Evolutionary conservation across 2,329 filamentous ascomycete species (phyloP), one percentile per base, ranked within the genome.

Genomic region (Trichoderma guizhouense): DNA sequence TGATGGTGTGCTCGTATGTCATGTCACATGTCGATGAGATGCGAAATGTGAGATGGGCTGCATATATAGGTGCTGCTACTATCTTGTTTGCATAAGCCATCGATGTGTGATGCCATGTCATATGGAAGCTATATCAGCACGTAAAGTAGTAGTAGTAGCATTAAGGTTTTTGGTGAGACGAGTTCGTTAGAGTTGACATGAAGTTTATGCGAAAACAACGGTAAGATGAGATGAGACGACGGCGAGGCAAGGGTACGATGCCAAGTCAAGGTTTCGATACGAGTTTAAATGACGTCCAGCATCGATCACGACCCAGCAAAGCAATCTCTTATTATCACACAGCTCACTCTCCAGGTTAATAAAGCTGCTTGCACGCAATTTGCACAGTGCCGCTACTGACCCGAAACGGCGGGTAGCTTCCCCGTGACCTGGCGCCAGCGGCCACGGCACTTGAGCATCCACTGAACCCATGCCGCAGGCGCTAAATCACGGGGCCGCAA

Each of bases 361-460:
- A 11, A 12, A 55, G 24, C 55, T 18, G 43, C 36, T 9, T 43
- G 39, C 7, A n/a, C 3, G 39, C 34, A 11, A 47, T 11, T 47
- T 24, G n/a, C 15, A 55, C 64, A 39, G 64, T 28, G 30, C 32
- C 30, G 51, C 30, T 55, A 53, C 47, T 18, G 47, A 68, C 53
- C 53, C 53, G 34, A 68, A 68, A 68, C 65, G 34, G 53, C 65
- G 65, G 65, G 24, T 43, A 24, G 32, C 65, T 68, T 68, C 65
- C 65, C 65, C 65, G 65, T 68, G 34, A 43, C 53, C 30, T 34
- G 18, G 5, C n/a, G 12, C 3, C 43, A 21, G n/a, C 8, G n/a
- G 43, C 47, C 0, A n/a, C 39, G 39, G 39, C 43, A 26, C 39
- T 65, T 43, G 39, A n/a, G 14, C 47, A 2, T 14, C 36, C 7